These are phyloP conservation scores for Apophysomyces variabilis DNA, from an alignment of 371 early-diverging fungal genomes.

Conservation along the genomic window DNA sequence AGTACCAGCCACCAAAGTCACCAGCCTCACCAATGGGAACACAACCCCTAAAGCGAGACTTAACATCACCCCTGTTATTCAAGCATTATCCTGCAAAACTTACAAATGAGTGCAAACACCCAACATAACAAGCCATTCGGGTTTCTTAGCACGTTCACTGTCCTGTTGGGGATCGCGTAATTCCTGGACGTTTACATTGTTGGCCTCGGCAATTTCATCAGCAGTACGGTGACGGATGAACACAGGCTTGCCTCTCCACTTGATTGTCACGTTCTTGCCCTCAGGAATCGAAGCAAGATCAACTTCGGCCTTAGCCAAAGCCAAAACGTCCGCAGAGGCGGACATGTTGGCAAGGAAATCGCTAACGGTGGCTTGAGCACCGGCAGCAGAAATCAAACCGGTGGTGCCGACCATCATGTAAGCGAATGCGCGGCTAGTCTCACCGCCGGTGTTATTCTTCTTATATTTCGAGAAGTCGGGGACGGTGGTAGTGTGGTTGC, in stretches of 20 bases:
- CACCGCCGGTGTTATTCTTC: conserved; percentile 61
- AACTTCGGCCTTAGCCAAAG: conserved; percentile 97
- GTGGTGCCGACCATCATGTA: conserved; percentile 96
- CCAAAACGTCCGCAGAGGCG: conserved; percentile 97
- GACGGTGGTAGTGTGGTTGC: conserved; percentile 63
- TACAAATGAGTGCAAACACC: conserved; percentile 98
- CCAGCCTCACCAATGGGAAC: conserved; percentile 98
- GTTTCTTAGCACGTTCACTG: conserved; percentile 89
- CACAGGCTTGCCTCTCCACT: conserved; percentile 99
- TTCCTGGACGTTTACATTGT: conserved; percentile 73
- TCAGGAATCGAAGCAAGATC: conserved; percentile 91
- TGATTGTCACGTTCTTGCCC: conserved; percentile 95
- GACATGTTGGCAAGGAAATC: conserved; percentile 92
- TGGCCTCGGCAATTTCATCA: conserved; percentile 95
- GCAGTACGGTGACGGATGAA: conserved; percentile 97
- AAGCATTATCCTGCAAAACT: conserved; percentile 15
- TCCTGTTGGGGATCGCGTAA: conserved; percentile 94
- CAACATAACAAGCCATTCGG: conserved; percentile 97
- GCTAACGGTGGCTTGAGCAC: conserved; percentile 91
- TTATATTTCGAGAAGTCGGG: conserved; percentile 73
- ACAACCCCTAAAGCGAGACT: conserved; percentile 73
- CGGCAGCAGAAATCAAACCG: conserved; percentile 83
- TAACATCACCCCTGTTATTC: background rate
- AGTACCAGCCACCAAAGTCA: conserved; percentile 98
- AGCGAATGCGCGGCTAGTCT: conserved; percentile 80